Conservation (phyloP, 306 rosid species). For the Mimosa bimucronata region DNA sequence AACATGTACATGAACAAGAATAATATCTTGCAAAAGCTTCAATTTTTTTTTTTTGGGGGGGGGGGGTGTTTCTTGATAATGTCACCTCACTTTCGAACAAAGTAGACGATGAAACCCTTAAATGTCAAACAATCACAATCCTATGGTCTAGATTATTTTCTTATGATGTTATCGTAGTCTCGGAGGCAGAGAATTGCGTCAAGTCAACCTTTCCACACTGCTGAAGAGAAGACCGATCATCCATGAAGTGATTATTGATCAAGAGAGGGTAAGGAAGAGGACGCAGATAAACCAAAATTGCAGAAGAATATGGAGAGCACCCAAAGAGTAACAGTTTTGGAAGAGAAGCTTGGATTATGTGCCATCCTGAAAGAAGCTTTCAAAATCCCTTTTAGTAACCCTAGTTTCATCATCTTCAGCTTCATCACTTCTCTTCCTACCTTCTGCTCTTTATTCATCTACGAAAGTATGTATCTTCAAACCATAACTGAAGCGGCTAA, state of each 20-base stretch:
- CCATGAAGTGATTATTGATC: background rate
- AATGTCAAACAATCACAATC: background rate
- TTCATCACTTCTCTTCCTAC: slow-evolving; percentile 28
- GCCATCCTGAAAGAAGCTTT: slow-evolving; percentile 28
- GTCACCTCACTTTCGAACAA: background rate
- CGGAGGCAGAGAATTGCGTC: background rate
- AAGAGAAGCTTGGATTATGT: slow-evolving; percentile 14
- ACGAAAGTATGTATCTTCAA: slow-evolving; percentile 15
- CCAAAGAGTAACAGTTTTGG: background rate
- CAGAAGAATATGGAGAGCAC: slow-evolving; percentile 30
- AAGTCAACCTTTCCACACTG: background rate
- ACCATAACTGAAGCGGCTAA: slow-evolving; percentile 8
- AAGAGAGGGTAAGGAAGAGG: background rate
- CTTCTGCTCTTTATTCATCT: slow-evolving; percentile 24
- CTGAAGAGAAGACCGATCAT: background rate
- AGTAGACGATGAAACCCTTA: background rate
- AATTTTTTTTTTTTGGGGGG: too few relatives aligned
- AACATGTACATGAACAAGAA: too few relatives aligned
- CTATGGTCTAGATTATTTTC: background rate
- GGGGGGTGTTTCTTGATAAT: too few relatives aligned
- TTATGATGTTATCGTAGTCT: too few relatives aligned
- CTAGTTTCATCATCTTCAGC: slow-evolving; percentile 30
- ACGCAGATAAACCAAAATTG: background rate
- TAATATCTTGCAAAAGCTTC: background rate
- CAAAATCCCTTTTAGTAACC: slow-evolving; percentile 27